These are phyloP conservation scores for Xylaria castorea DNA, from an alignment of 495 filamentous ascomycete species.

Conservation along the genomic window DNA sequence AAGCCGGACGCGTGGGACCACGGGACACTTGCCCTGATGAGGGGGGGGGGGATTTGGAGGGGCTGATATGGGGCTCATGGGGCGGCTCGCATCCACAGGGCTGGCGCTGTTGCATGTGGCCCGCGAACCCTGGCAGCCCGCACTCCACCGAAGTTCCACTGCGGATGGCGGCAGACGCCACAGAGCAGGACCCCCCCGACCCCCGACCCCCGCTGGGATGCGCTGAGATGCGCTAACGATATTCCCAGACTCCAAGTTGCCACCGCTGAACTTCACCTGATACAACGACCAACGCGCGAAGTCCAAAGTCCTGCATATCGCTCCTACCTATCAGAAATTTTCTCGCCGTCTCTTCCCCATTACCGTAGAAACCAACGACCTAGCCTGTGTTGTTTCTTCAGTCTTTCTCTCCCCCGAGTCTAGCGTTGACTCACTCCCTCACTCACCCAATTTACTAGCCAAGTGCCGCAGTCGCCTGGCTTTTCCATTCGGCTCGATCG, in stretches of 20 bases:
- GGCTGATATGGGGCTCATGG: too few relatives aligned
- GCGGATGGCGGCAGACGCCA: slow-evolving; percentile 24
- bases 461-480: background rate
- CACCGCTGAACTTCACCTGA: slow-evolving; percentile 25
- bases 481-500: background rate
- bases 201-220: background rate
- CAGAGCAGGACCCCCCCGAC: slow-evolving; percentile 9
- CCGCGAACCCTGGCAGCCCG: slow-evolving; percentile 20
- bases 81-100: slow-evolving; percentile 16
- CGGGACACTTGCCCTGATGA: slow-evolving; percentile 2
- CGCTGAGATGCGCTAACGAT: background rate
- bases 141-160: slow-evolving; percentile 15
- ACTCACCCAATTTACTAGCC: background rate
- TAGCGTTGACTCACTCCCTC: slow-evolving; percentile 25
- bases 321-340: slow-evolving; percentile 25
- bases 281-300: slow-evolving; percentile 1
- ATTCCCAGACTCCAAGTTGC: background rate
- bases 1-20: slow-evolving; percentile 5
- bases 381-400: background rate
- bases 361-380: background rate
- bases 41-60: too few relatives aligned
- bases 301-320: slow-evolving; percentile 21
- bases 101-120: slow-evolving; percentile 26
- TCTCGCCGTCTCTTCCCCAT: background rate
- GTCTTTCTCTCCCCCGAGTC: background rate